A percentile compares a stretch with the other conserved stretches of the same genome.
phyloP scores from a whole-genome alignment of 2,329 filamentous ascomycete genomes.

The Celoporthe dispersa region DNA sequence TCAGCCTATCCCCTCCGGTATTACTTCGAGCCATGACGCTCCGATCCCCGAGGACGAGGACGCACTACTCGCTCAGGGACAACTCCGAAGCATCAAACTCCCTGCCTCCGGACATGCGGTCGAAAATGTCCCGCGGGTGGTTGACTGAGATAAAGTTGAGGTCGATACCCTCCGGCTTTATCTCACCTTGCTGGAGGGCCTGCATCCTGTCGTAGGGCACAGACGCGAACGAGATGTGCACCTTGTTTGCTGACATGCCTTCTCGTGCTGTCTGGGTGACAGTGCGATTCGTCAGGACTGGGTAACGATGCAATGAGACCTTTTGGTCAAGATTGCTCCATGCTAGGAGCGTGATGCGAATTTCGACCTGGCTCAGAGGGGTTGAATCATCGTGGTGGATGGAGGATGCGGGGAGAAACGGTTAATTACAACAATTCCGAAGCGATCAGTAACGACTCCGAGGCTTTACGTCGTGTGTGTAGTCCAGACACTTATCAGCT shows the following conservation, averaged over 20 bases:
- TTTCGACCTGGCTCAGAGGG: not conserved
- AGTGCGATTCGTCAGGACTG: not conserved
- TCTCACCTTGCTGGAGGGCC: slow-evolving; percentile 36
- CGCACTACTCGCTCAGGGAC: slow-evolving; percentile 36
- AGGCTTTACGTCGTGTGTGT: not conserved
- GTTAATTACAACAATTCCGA: not conserved
- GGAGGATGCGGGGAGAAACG: not conserved
- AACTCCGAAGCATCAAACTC: slow-evolving; percentile 40
- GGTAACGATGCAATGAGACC: not conserved
- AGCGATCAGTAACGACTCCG: not conserved
- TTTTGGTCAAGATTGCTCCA: not conserved
- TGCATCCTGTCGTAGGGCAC: slow-evolving; percentile 33
- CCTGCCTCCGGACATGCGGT: slow-evolving; percentile 36
- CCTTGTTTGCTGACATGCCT: slow-evolving; percentile 5
- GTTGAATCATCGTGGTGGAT: not conserved
- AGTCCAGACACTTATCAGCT: not conserved
- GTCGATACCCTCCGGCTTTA: slow-evolving; percentile 37
- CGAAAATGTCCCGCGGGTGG: slow-evolving; percentile 40
- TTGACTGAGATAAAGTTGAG: slow-evolving; percentile 39
- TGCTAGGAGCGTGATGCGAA: not conserved
- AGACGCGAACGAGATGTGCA: slow-evolving; percentile 15
- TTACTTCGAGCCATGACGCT: not conserved
- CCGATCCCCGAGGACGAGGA: not conserved
- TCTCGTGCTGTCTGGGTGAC: not conserved
- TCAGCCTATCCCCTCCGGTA: too few relatives aligned